Percentiles rank a stretch among this genome's conserved stretches.
Conservation (phyloP, 495 filamentous ascomycete species). For the Penicillium antarcticum region DNA sequence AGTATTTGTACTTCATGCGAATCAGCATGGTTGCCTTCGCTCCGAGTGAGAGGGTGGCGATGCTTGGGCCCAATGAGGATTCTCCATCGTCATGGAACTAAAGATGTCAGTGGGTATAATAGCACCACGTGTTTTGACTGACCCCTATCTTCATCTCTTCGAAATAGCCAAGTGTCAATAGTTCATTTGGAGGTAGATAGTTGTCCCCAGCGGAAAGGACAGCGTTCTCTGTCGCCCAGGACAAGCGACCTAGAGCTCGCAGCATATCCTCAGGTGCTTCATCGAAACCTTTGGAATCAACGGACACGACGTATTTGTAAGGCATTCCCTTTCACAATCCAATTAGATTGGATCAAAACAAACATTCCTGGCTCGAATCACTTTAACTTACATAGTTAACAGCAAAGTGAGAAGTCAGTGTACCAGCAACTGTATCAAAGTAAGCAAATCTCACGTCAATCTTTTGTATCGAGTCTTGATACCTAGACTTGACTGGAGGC, state of each 20-base stretch:
- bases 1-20: slow-evolving; percentile 61
- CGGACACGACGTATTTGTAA: slow-evolving; percentile 76
- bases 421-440: slow-evolving; percentile 30
- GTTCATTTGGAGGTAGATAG: slow-evolving; percentile 57
- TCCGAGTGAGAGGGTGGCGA: slow-evolving; percentile 75
- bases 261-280: slow-evolving; percentile 57
- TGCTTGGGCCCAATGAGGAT: slow-evolving; percentile 65
- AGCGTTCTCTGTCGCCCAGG: slow-evolving; percentile 57
- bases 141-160: slow-evolving; percentile 66
- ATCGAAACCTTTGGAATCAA: slow-evolving; percentile 59
- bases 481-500: slow-evolving; percentile 40
- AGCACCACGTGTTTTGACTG: slow-evolving; percentile 23
- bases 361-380: slow-evolving; percentile 1
- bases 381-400: slow-evolving; percentile 68
- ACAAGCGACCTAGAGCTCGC: slow-evolving; percentile 56
- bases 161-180: slow-evolving; percentile 74
- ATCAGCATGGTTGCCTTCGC: slow-evolving; percentile 64
- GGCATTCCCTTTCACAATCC: slow-evolving; percentile 59
- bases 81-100: slow-evolving; percentile 79
- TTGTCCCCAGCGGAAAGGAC: slow-evolving; percentile 24
- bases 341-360: background rate
- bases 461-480: slow-evolving; percentile 7
- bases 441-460: background rate
- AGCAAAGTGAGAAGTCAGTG: slow-evolving; percentile 63
- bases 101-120: background rate